Percentiles rank a stretch among this genome's conserved stretches.
phyloP scores from a whole-genome alignment of 345 rosid species.

The Excoecaria cochinchinensis region DNA sequence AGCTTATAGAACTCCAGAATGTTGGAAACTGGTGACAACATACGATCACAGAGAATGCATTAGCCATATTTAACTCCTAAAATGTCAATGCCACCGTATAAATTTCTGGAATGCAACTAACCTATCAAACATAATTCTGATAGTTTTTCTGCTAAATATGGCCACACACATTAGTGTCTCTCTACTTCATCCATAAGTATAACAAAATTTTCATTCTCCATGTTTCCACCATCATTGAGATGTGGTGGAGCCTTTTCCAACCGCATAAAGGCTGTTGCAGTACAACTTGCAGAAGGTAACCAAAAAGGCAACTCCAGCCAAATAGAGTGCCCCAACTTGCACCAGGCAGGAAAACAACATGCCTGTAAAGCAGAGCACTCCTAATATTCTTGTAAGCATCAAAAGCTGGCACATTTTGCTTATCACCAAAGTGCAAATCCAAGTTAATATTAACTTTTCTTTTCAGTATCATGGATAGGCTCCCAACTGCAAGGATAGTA shows the following conservation, averaged over 20 bases:
- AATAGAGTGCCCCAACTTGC: not conserved
- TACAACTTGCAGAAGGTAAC: not conserved
- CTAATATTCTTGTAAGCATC: not conserved
- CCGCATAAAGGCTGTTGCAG: not conserved
- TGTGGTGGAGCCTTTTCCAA: not conserved
- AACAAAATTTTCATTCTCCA: not conserved
- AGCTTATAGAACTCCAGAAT: not conserved
- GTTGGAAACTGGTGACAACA: not conserved
- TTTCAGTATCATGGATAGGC: not conserved
- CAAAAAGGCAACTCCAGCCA: not conserved
- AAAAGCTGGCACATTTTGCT: not conserved
- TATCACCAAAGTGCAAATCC: too few relatives aligned
- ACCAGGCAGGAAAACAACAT: not conserved
- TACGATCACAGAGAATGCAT: not conserved
- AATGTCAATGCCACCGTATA: not conserved
- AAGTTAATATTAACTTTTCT: not conserved
- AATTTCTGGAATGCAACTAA: not conserved
- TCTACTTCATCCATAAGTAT: not conserved
- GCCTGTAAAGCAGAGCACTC: too few relatives aligned
- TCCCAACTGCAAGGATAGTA: slow-evolving; percentile 13
- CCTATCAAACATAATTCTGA: not conserved
- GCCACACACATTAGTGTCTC: not conserved
- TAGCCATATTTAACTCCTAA: not conserved
- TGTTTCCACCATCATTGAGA: not conserved
- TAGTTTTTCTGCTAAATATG: not conserved